Evolutionary conservation across 2,329 filamentous ascomycete species (phyloP).

Genomic region (Zymoseptoria tritici): DNA sequence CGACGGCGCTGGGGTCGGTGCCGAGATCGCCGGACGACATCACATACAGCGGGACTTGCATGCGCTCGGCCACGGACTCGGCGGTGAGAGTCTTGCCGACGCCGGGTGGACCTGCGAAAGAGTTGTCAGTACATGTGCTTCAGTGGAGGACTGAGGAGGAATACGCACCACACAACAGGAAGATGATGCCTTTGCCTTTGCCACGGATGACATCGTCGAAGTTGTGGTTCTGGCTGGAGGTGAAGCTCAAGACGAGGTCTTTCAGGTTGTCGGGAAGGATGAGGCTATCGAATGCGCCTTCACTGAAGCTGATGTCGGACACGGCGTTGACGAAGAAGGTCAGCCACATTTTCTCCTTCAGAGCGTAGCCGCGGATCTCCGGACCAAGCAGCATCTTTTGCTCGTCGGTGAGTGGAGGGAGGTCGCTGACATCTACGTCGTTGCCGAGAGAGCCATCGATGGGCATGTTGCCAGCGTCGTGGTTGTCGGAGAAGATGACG

Average conservation of each 20-base stretch:
- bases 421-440: conserved; percentile 15
- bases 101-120: conserved; percentile 32
- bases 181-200: conserved; percentile 47
- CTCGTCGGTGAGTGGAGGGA: conserved; percentile 20
- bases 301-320: conserved; percentile 39
- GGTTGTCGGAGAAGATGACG: conserved; percentile 6
- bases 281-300: conserved; percentile 40
- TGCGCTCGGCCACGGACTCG: conserved; percentile 44
- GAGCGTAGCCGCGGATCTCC: conserved; percentile 29
- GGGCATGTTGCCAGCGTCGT: conserved; percentile 26
- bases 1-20: conserved; percentile 34
- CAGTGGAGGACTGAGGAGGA: not conserved
- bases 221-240: conserved; percentile 31
- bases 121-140: not conserved
- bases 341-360: conserved; percentile 39
- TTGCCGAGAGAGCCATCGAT: conserved; percentile 28
- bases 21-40: conserved; percentile 47
- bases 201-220: conserved; percentile 44
- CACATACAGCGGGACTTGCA: conserved; percentile 44
- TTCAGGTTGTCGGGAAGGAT: conserved; percentile 44
- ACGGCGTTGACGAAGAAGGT: conserved; percentile 36
- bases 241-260: conserved; percentile 41
- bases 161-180: conserved; percentile 39
- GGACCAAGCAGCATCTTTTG: conserved; percentile 30
- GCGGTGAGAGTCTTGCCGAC: conserved; percentile 49